Base-by-base conservation (phyloP, 2,329 filamentous ascomycete genomes). In the Cercospora sp. region DNA sequence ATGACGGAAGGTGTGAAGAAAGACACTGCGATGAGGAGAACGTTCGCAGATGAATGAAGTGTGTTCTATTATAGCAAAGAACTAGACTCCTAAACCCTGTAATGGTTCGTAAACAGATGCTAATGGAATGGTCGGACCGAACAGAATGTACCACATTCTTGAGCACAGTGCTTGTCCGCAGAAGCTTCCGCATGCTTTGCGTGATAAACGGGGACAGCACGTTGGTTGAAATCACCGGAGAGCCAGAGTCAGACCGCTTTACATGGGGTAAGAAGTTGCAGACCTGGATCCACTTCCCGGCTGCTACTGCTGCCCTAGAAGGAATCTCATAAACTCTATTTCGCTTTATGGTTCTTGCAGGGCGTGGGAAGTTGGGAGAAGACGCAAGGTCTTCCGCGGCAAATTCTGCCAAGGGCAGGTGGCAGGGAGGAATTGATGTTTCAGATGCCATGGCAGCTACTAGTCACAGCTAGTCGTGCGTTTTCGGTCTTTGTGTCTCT, bases 121-220 rank as follows among this genome's bases (percentile, higher is more conserved):
- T 26, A 13, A 53, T 16, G 48, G 23, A 53, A 10, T 31, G 53
- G 26, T 31, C 55, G 55, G 55, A 33, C 55, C 55, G 55, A 59
- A 36, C 55, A 33, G 16, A 31, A 59, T 31, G 55, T n/a, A 36
- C 30, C 31, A 33, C 28, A 33, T 53, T 20, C n/a, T 59, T 59
- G n/a, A 33, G 55, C 30, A 33, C 16, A 33, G 55, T 18, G 28
- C 20, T 53, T 53, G 48, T 23, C 20, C 16, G 28, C 55, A 58
- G 55, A 12, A 18, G 30, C 55, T 31, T 30, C 28, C 7, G 28
- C n/a, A 59, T 30, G 30, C 9, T 59, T 59, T 59, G 55, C 55
- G 55, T 59, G 31, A 59, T 59, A 33, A 36, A 31, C 12, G 55
- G 55, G 55, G 28, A 59, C 36, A 59, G 55, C 55, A 59, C 55